phyloP scores from a whole-genome alignment of 2,329 filamentous ascomycete species.

The Colletotrichum lupini region DNA sequence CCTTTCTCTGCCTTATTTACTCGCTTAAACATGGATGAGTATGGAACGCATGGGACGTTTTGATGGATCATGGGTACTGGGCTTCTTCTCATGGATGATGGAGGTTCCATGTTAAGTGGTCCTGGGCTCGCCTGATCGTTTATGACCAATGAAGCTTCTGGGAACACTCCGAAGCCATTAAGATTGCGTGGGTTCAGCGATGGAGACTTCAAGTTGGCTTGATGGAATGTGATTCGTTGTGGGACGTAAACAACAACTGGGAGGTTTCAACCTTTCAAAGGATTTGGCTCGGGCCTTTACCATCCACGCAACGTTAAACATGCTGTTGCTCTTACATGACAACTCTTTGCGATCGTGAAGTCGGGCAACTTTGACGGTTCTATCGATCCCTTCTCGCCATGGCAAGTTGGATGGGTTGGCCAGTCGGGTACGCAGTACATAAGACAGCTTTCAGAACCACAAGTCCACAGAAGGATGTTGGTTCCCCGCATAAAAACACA shows the following conservation, averaged over 20 bases:
- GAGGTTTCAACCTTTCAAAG: neutral
- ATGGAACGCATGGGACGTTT: neutral
- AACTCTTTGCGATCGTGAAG: neutral
- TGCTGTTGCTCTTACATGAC: neutral
- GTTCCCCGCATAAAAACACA: neutral
- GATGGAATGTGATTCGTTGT: neutral
- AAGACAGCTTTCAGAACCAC: neutral
- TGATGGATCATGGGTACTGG: neutral
- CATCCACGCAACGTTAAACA: neutral
- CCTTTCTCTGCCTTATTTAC: neutral
- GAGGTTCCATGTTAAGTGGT: conserved; percentile 3
- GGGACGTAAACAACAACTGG: neutral
- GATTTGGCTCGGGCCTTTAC: neutral
- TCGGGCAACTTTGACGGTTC: neutral
- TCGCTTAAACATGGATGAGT: neutral
- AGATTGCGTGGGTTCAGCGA: conserved; percentile 4
- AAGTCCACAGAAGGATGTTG: neutral
- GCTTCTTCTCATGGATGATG: neutral
- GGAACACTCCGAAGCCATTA: neutral
- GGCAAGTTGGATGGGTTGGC: neutral
- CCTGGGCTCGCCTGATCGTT: neutral
- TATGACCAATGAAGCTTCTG: neutral
- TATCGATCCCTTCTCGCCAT: neutral
- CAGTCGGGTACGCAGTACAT: neutral
- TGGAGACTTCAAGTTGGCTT: neutral